These are phyloP conservation scores for Recurvomyces mirabilis DNA, from an alignment of 495 filamentous ascomycete genomes.

Conservation along the genomic window DNA sequence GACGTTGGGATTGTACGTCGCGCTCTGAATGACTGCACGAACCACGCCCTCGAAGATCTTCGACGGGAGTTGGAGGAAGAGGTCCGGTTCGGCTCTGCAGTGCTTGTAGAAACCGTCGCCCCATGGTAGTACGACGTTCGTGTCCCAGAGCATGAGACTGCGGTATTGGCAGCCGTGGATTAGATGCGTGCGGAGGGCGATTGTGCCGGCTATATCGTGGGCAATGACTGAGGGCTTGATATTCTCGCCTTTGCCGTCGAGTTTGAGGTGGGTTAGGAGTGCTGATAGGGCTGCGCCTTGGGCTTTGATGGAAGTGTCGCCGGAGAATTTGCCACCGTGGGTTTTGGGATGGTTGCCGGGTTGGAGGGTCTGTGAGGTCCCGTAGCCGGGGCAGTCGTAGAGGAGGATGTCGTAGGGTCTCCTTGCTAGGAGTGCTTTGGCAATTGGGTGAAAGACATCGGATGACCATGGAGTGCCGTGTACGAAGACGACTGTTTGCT, in stretches of 20 bases:
- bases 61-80: slow-evolving; percentile 5
- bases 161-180: slow-evolving; percentile 7
- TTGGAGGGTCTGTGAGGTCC: slow-evolving; percentile 5
- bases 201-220: slow-evolving; percentile 14
- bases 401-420: slow-evolving; percentile 3
- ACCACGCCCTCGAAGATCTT: slow-evolving; percentile 10
- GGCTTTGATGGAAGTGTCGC: slow-evolving; percentile 9
- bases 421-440: slow-evolving; percentile 6
- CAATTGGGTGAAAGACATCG: slow-evolving; percentile 4
- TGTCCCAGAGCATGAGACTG: slow-evolving; percentile 6
- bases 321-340: slow-evolving; percentile 3
- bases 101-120: slow-evolving; percentile 18
- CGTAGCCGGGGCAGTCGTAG: slow-evolving; percentile 14
- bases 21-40: slow-evolving; percentile 8
- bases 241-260: slow-evolving; percentile 2
- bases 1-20: slow-evolving; percentile 4
- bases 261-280: slow-evolving; percentile 5
- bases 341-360: neutral
- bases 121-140: slow-evolving; percentile 14
- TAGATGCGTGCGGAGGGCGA: slow-evolving; percentile 11
- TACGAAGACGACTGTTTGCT: slow-evolving; percentile 12
- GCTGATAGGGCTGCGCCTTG: slow-evolving; percentile 3
- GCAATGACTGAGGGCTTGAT: slow-evolving; percentile 7
- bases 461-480: slow-evolving; percentile 17
- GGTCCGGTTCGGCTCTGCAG: slow-evolving; percentile 1